phyloP scores from a whole-genome alignment of 371 early-diverging fungal species.

The Rhizomucor pusillus region DNA sequence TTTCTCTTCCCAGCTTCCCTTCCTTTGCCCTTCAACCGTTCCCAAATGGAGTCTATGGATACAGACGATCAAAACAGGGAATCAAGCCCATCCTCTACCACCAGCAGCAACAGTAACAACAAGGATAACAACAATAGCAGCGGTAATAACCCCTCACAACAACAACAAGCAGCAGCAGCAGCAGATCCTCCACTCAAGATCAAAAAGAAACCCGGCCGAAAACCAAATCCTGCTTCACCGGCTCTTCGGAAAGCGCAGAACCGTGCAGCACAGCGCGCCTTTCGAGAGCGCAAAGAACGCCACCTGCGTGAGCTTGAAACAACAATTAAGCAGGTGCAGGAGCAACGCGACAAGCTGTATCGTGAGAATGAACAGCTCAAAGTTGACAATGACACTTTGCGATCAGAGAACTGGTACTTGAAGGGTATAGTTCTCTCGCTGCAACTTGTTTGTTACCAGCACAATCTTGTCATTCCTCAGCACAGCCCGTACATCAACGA shows the following conservation, averaged over 20 bases:
- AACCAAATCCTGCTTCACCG: slow-evolving; percentile 74
- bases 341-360: slow-evolving; percentile 47
- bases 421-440: slow-evolving; percentile 55
- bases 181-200: slow-evolving; percentile 28
- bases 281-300: slow-evolving; percentile 77
- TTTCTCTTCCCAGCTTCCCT: background rate
- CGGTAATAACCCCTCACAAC: no score
- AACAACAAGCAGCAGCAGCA: background rate
- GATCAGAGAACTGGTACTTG: slow-evolving; percentile 63
- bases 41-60: background rate
- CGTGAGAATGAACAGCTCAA: slow-evolving; percentile 56
- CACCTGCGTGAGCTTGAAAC: slow-evolving; percentile 69
- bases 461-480: slow-evolving; percentile 45
- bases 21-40: background rate
- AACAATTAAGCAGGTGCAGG: slow-evolving; percentile 63
- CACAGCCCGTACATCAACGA: slow-evolving; percentile 46
- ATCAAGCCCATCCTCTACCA: no score
- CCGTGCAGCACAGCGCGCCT: slow-evolving; percentile 81
- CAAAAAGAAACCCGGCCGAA: slow-evolving; percentile 80
- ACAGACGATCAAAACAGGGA: slow-evolving; percentile 1
- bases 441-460: slow-evolving; percentile 48
- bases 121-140: background rate
- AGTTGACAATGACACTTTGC: slow-evolving; percentile 50
- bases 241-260: slow-evolving; percentile 81
- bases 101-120: background rate